phyloP scores from a whole-genome alignment of 331 rosid genomes.

The Rosa hybrid region DNA sequence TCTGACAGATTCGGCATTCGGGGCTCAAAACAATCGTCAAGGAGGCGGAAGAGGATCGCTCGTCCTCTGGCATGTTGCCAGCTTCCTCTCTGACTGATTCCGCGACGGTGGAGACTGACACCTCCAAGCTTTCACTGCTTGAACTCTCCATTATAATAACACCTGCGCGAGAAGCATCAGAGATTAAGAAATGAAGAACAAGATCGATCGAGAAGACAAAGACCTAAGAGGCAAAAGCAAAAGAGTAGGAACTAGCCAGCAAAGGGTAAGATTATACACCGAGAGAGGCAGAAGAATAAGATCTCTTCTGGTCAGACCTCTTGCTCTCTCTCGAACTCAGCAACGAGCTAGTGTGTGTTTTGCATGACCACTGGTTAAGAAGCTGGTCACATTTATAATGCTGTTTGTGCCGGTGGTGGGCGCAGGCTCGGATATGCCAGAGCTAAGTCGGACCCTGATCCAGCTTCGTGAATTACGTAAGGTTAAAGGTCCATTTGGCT shows the following conservation, averaged over 20 bases:
- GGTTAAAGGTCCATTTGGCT: background rate
- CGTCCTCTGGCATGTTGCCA: background rate
- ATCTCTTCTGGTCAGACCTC: background rate
- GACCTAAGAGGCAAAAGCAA: background rate
- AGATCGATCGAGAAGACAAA: background rate
- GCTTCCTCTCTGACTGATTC: background rate
- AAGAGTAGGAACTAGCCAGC: background rate
- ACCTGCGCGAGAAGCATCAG: background rate
- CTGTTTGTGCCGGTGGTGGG: background rate
- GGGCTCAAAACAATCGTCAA: background rate
- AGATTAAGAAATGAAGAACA: background rate
- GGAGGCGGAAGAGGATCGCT: background rate
- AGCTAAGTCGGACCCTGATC: background rate
- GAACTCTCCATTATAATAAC: background rate
- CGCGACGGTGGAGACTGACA: background rate
- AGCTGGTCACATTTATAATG: background rate
- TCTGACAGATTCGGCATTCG: background rate
- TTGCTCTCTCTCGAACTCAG: background rate
- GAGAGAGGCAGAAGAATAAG: background rate
- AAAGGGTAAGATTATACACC: background rate
- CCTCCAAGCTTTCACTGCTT: background rate
- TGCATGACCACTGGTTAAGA: background rate
- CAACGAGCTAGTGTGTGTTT: background rate
- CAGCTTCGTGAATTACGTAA: background rate
- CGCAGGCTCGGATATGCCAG: background rate